These are phyloP conservation scores for Lentithecium fluviatile DNA, from an alignment of 495 filamentous ascomycete genomes.

Conservation along the genomic window DNA sequence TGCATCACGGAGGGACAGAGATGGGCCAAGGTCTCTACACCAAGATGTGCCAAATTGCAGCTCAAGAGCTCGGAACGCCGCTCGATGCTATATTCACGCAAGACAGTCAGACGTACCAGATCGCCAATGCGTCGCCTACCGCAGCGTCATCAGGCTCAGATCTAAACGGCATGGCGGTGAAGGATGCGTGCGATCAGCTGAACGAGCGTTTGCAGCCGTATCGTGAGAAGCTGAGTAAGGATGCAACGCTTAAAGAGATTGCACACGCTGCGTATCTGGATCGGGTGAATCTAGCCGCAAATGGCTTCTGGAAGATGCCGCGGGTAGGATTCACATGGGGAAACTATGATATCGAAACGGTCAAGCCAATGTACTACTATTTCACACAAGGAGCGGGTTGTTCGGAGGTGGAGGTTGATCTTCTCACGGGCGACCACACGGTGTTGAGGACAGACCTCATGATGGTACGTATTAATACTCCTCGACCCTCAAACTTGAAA, in stretches of 20 bases:
- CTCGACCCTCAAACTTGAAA: too few species aligned
- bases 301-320: constrained; percentile 48
- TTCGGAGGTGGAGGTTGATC: constrained; percentile 45
- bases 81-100: constrained; percentile 50
- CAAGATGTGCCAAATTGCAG: constrained; percentile 47
- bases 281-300: constrained; percentile 44
- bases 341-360: constrained; percentile 37
- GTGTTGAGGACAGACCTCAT: constrained; percentile 46
- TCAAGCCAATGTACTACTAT: constrained; percentile 47
- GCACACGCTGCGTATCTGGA: constrained; percentile 45
- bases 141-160: constrained; percentile 47
- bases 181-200: constrained; percentile 44
- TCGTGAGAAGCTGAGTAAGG: constrained; percentile 37
- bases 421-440: constrained; percentile 44
- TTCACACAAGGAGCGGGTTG: constrained; percentile 46
- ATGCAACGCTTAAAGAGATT: constrained; percentile 41
- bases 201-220: constrained; percentile 44
- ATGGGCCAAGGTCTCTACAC: constrained; percentile 48
- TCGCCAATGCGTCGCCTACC: constrained; percentile 48
- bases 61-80: constrained; percentile 45
- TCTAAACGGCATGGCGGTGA: constrained; percentile 48
- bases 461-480: constrained; percentile 36
- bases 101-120: constrained; percentile 49
- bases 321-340: constrained; percentile 45
- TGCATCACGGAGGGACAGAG: constrained; percentile 46